Percentiles rank a stretch among this genome's conserved stretches.
phyloP scores from a whole-genome alignment of 148 eudicot genomes.

The Pouteria glomerata region DNA sequence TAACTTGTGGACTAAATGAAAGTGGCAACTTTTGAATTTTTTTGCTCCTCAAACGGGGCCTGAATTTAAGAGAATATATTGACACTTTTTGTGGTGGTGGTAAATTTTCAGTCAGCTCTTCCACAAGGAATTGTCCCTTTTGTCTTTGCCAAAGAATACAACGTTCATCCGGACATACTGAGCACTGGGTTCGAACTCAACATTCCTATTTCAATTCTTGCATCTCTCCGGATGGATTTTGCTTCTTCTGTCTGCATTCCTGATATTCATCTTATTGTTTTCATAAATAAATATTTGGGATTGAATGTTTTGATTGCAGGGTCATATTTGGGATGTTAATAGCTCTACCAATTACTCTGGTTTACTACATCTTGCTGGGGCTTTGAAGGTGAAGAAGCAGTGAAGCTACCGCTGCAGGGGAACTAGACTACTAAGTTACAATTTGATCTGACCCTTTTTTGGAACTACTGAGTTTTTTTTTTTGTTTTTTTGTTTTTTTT shows the following conservation, averaged over 20 bases:
- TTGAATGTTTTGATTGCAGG: conserved; percentile 25
- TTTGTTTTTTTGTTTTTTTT: too few species aligned
- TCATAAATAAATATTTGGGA: neutral
- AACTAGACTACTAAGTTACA: too few species aligned
- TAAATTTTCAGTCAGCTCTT: conserved; percentile 39
- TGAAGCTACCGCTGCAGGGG: conserved; percentile 11
- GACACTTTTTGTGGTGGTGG: too few species aligned
- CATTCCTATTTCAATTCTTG: neutral
- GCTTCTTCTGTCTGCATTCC: too few species aligned
- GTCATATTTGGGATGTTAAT: conserved; percentile 70
- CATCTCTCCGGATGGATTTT: neutral
- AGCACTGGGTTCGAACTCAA: conserved; percentile 38
- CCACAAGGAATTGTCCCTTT: conserved; percentile 56
- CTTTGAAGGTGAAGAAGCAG: conserved; percentile 20
- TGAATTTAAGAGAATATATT: too few species aligned
- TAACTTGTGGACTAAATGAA: too few species aligned
- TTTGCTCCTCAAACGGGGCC: too few species aligned
- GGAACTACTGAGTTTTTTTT: too few species aligned
- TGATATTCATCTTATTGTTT: too few species aligned
- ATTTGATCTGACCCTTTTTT: conserved; percentile 18
- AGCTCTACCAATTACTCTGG: conserved; percentile 57
- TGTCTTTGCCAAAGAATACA: conserved; percentile 50
- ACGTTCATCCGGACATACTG: conserved; percentile 44
- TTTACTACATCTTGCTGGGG: conserved; percentile 58
- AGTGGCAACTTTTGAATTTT: too few species aligned